phyloP scores from a whole-genome alignment of 768 basidiomycete species.

The Trametes villosa region DNA sequence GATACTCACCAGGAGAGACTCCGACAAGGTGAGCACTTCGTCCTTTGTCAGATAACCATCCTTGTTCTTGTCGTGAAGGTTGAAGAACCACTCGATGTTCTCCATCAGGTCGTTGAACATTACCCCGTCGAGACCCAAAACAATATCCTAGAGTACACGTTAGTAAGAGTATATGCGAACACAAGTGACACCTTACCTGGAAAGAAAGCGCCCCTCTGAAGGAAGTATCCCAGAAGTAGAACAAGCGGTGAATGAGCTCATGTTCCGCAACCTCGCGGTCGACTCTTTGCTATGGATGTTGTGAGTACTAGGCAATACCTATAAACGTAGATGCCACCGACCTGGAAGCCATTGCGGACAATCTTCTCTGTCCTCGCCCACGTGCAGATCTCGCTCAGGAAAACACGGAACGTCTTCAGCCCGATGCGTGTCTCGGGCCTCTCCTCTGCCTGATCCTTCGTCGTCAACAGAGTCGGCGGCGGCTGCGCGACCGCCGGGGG shows the following conservation, averaged over 20 bases:
- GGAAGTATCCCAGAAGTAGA: conserved; percentile 92
- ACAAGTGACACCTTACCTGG: conserved; percentile 58
- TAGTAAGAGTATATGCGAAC: neutral
- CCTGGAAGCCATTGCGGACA: conserved; percentile 91
- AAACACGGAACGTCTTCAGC: conserved; percentile 81
- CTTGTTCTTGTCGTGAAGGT: conserved; percentile 92
- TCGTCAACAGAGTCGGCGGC: conserved; percentile 54
- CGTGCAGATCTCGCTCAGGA: conserved; percentile 89
- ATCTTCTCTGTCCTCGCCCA: conserved; percentile 97
- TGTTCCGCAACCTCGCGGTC: conserved; percentile 94
- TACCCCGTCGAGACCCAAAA: conserved; percentile 86
- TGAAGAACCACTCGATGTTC: conserved; percentile 99
- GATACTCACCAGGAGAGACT: conserved; percentile 80
- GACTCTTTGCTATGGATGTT: conserved; percentile 66
- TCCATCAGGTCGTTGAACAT: conserved; percentile 98
- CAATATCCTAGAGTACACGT: conserved; percentile 66
- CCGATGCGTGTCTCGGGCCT: conserved; percentile 91
- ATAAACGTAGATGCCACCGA: conserved; percentile 32
- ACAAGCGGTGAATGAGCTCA: conserved; percentile 91
- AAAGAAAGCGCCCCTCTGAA: conserved; percentile 85
- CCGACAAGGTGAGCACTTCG: conserved; percentile 93
- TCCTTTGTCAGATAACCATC: conserved; percentile 96
- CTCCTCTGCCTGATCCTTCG: conserved; percentile 63
- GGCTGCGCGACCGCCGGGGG: conserved; percentile 55
- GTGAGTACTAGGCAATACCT: conserved; percentile 1